phyloP scores from a whole-genome alignment of 2,329 filamentous ascomycete species.

The Colletotrichum sp. region DNA sequence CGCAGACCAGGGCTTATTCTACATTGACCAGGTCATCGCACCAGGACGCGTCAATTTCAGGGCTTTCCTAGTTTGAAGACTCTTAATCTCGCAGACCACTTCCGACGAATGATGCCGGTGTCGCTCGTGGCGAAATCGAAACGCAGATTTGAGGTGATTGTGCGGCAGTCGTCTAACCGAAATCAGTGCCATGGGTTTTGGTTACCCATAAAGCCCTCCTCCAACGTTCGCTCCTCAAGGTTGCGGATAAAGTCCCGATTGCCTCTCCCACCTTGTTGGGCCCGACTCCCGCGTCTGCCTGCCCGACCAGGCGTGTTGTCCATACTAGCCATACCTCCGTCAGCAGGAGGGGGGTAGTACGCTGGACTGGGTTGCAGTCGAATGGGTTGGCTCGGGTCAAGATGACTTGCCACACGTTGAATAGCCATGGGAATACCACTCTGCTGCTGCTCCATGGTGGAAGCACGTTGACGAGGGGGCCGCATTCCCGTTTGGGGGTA shows the following conservation, averaged over 20 bases:
- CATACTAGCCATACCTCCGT: conserved; percentile 71
- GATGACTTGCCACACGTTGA: conserved; percentile 92
- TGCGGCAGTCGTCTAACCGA: not conserved
- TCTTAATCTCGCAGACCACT: not conserved
- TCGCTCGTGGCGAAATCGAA: not conserved
- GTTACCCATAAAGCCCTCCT: conserved; percentile 84
- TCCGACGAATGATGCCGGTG: not conserved
- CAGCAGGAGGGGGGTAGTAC: conserved; percentile 92
- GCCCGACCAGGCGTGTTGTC: conserved; percentile 62
- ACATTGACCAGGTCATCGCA: not conserved
- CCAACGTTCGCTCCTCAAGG: conserved; percentile 90
- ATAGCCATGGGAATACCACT: conserved; percentile 92
- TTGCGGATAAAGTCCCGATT: conserved; percentile 94
- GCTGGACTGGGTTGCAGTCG: conserved; percentile 93
- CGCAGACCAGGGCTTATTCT: not conserved
- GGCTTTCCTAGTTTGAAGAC: not conserved
- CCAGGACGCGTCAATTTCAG: not conserved
- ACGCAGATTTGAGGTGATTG: not conserved
- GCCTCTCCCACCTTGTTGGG: conserved; percentile 62
- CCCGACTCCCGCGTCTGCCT: conserved; percentile 78
- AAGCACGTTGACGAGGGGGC: conserved; percentile 84
- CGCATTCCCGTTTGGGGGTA: conserved; percentile 70
- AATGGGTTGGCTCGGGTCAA: conserved; percentile 94
- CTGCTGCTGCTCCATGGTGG: conserved; percentile 95
- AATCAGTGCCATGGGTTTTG: conserved; percentile 72